Evolutionary conservation across 345 rosid genomes (phyloP).

Genomic region (Salix exigua): DNA sequence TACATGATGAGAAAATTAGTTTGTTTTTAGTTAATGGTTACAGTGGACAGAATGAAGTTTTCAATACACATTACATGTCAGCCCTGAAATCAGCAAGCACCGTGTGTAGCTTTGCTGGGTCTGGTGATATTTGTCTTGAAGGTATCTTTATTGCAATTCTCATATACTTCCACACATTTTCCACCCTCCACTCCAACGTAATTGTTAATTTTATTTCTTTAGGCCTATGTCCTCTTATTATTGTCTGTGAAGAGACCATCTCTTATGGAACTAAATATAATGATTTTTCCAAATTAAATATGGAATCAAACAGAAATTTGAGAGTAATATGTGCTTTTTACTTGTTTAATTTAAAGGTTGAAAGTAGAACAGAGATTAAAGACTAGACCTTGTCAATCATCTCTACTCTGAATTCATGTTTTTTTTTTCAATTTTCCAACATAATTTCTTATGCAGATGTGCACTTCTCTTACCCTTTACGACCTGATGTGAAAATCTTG

Average conservation of each 20-base stretch:
- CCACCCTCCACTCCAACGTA: background rate
- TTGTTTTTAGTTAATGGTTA: constrained; percentile 53
- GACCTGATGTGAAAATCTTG: constrained; percentile 75
- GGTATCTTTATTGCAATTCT: constrained; percentile 38
- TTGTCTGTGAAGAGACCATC: background rate
- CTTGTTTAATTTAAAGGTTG: too few relatives aligned
- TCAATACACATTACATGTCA: constrained; percentile 62
- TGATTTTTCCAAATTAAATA: constrained; percentile 7
- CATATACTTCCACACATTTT: background rate
- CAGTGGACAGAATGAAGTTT: constrained; percentile 35
- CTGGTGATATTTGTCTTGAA: constrained; percentile 79
- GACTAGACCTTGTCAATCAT: background rate
- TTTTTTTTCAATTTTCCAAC: background rate
- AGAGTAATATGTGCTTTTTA: background rate
- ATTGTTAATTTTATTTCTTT: background rate
- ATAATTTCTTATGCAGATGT: constrained; percentile 55
- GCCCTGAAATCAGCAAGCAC: constrained; percentile 55
- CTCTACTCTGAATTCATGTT: background rate
- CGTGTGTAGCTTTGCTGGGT: constrained; percentile 65
- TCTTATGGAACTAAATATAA: background rate
- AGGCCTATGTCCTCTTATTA: background rate
- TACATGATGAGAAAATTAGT: constrained; percentile 47
- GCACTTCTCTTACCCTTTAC: constrained; percentile 79
- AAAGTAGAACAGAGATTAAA: background rate
- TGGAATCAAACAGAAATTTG: background rate